Evolutionary conservation across 371 early-diverging fungal species (phyloP).

Genomic region (Saksenaea oblongispora): DNA sequence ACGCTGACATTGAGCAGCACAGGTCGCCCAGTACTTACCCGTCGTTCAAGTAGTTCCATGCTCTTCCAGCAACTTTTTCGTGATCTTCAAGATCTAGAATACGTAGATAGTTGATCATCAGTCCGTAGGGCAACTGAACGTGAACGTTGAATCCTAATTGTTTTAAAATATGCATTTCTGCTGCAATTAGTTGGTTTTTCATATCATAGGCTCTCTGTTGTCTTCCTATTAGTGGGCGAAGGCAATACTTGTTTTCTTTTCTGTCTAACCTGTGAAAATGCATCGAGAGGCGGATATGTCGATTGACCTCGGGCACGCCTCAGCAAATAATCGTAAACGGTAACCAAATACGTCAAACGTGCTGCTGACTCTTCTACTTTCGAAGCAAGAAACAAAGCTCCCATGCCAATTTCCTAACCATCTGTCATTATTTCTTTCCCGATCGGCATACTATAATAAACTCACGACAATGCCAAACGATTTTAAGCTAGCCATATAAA

Average conservation of each 20-base stretch:
- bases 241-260: not conserved
- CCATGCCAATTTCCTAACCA: slow-evolving; percentile 78
- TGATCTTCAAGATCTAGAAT: slow-evolving; percentile 78
- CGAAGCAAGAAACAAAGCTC: slow-evolving; percentile 85
- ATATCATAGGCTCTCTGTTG: slow-evolving; percentile 67
- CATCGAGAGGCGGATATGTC: slow-evolving; percentile 55
- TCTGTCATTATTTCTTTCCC: not conserved
- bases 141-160: slow-evolving; percentile 93
- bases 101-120: slow-evolving; percentile 91
- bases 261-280: slow-evolving; percentile 55
- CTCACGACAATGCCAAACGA: slow-evolving; percentile 72
- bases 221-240: not conserved
- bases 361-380: slow-evolving; percentile 90
- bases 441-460: not conserved
- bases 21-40: slow-evolving; percentile 42
- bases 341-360: slow-evolving; percentile 74
- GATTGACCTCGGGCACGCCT: slow-evolving; percentile 55
- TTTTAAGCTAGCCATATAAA: slow-evolving; percentile 74
- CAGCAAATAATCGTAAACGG: slow-evolving; percentile 73
- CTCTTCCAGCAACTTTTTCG: slow-evolving; percentile 70
- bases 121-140: slow-evolving; percentile 91
- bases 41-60: slow-evolving; percentile 93
- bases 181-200: slow-evolving; percentile 75
- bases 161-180: slow-evolving; percentile 87
- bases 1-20: not conserved